Base-by-base conservation (phyloP, 495 filamentous ascomycete genomes). In the Symbiotaphrina buchneri region DNA sequence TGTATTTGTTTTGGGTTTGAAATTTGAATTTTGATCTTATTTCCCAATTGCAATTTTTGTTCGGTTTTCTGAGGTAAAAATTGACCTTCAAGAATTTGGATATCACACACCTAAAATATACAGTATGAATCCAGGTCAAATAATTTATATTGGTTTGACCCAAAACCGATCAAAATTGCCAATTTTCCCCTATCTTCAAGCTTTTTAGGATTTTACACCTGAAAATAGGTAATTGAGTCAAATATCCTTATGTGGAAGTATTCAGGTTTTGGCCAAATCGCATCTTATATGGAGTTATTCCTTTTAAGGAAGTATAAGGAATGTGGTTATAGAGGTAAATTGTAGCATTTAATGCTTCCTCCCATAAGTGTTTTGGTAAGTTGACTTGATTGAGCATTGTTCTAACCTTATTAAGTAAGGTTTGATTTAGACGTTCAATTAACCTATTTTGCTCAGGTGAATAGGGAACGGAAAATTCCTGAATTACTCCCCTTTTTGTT, bases 181-280 rank as follows among this genome's bases (percentile, higher is more conserved):
- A n/a, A n/a, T n/a, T n/a, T n/a, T n/a, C n/a, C n/a, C n/a, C 21
- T 11, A 33, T 21, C n/a, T 14, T 33, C 31, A 18, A 33, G 31
- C 21, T 33, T 33, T 17, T 28, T 33, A 8, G 5, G 18, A 10
- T 34, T 5, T 5, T 21, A 24, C 6, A 13, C 13, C 5, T 3
- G 3, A 2, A 25, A 21, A 20, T 39, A 29, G 23, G 21, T 25
- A 5, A 10, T 27, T 10, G 21, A 38, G 21, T 33, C 32, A 10
- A 38, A 35, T 8, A 39, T 38, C 5, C 25, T 19, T 14, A 39
- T 10, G 30, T 39, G 13, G 11, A 17, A 11, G 7, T 37, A 21
- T 11, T 38, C 27, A 3, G 35, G 36, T 19, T 36, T 16, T 39
- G 18, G 21, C 32, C 36, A 37, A 13, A 30, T 33, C 33, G 37